Evolutionary conservation across 192 early-diverging fungal genomes (phyloP), one percentile per base, ranked within the genome.

Genomic region (Coemansia sp.): DNA sequence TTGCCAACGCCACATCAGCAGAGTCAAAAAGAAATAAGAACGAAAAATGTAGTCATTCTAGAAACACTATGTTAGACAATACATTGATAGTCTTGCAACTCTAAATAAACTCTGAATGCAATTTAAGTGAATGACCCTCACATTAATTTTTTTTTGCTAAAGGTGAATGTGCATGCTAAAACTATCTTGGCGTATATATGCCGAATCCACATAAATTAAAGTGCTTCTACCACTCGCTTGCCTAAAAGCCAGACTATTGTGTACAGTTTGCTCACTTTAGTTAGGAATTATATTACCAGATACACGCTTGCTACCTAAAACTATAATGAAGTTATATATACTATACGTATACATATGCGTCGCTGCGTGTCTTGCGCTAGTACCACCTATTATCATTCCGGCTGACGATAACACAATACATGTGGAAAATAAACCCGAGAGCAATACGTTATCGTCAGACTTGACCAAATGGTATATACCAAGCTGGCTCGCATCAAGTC

Each of bases 401-500:
- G n/a, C 5, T 10, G 15, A 15, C 15, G 53, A 60, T 8, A 36
- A 31, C 18, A 18, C 13, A 10, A 16, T 34, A 18, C 16, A 34
- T 9, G 38, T 3, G 2, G 27, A 41, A 18, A 22, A 22, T 11
- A 70, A 62, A 13, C 24, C 61, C 20, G 39, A 18, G 10, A 62
- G 12, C 11, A 27, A n/a, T n/a, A 63, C 18, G 27, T 20, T 64
- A 57, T 24, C 62, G 5, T 63, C 53, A 33, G 44, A 31, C 24
- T 36, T 39, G 6, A 55, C 63, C 27, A 57, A 65, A 22, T 7
- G 16, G 8, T 18, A 46, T 9, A 65, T 72, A 20, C 34, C 47
- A 58, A 47, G 60, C 64, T 62, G 61, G 61, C 61, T 38, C 10
- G 22, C 34, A 3, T 62, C 61, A 13, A 62, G 61, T 20, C 75